Percentiles rank a stretch among this genome's conserved stretches.
phyloP scores from a whole-genome alignment of 2,329 filamentous ascomycete species.

The Neofusicoccum parvum region DNA sequence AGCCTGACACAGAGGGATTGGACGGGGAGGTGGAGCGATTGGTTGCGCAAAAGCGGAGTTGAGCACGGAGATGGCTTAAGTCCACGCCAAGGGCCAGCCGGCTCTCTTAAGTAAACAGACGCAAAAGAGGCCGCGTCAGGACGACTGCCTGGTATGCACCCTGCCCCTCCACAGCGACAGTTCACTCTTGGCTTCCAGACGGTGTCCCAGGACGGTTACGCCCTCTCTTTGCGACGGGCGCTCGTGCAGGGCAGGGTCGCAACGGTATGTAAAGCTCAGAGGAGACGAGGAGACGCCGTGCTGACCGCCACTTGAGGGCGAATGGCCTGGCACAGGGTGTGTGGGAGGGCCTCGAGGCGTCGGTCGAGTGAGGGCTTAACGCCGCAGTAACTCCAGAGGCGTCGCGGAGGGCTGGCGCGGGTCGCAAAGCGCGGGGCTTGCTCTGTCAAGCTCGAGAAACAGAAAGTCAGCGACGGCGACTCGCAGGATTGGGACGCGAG shows the following conservation, averaged over 20 bases:
- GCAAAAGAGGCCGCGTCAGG: neutral
- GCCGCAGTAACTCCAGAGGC: constrained; percentile 22
- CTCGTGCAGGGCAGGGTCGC: neutral
- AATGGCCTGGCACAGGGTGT: neutral
- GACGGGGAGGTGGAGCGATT: neutral
- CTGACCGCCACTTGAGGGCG: neutral
- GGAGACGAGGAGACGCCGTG: neutral
- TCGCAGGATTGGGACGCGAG: neutral
- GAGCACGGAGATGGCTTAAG: constrained; percentile 17
- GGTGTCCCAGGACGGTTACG: constrained; percentile 3
- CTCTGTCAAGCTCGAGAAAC: neutral
- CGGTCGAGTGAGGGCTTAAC: constrained; percentile 19
- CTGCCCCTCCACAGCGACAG: neutral
- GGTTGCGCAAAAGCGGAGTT: constrained; percentile 11
- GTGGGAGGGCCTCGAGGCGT: neutral
- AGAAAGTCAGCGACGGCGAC: constrained; percentile 4
- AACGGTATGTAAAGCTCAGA: neutral
- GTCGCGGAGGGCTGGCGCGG: neutral
- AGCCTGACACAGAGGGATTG: neutral
- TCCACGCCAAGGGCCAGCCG: constrained; percentile 1
- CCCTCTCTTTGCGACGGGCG: neutral
- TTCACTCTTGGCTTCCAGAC: neutral
- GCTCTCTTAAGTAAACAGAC: neutral
- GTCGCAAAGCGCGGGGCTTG: constrained; percentile 5
- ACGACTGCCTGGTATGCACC: constrained; percentile 9